Conservation (phyloP, 2,329 filamentous ascomycete species). For the Fusarium bactridioides region DNA sequence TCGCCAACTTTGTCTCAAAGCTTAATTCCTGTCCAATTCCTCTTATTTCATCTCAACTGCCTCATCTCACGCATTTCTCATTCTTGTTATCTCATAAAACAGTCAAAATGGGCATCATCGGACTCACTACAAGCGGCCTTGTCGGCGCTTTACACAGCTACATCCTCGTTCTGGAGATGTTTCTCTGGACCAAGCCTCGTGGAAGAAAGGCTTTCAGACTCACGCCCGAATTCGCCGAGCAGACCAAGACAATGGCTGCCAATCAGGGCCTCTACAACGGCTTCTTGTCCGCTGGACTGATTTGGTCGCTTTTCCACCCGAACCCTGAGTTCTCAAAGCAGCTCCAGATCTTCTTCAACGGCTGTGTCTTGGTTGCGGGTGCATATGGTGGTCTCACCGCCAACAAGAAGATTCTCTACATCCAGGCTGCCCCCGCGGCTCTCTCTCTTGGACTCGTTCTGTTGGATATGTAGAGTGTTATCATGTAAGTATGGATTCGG, state of each 20-base stretch:
- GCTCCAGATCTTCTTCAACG: constrained; percentile 57
- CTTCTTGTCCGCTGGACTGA: constrained; percentile 58
- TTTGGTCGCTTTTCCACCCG: constrained; percentile 58
- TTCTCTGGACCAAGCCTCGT: constrained; percentile 57
- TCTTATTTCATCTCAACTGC: neutral
- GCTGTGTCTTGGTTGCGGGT: constrained; percentile 55
- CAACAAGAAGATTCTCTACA: constrained; percentile 51
- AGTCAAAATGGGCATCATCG: constrained; percentile 46
- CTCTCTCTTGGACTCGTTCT: constrained; percentile 44
- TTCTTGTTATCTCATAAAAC: constrained; percentile 27
- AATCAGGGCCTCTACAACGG: constrained; percentile 64
- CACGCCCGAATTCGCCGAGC: constrained; percentile 53
- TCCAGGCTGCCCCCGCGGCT: constrained; percentile 50
- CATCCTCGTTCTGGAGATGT: constrained; percentile 59
- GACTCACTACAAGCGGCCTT: constrained; percentile 47
- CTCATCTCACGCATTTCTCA: neutral
- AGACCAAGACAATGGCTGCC: constrained; percentile 55
- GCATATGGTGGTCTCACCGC: constrained; percentile 54
- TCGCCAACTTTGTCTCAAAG: neutral
- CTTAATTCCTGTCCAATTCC: neutral
- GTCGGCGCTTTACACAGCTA: constrained; percentile 56
- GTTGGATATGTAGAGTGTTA: constrained; percentile 23
- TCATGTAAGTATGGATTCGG: neutral
- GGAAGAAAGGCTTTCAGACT: constrained; percentile 56
- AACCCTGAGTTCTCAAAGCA: constrained; percentile 51